Percentiles rank a stretch among this genome's conserved stretches.
Conservation (phyloP, 2,329 filamentous ascomycete species). For the Neocucurbitaria cava region DNA sequence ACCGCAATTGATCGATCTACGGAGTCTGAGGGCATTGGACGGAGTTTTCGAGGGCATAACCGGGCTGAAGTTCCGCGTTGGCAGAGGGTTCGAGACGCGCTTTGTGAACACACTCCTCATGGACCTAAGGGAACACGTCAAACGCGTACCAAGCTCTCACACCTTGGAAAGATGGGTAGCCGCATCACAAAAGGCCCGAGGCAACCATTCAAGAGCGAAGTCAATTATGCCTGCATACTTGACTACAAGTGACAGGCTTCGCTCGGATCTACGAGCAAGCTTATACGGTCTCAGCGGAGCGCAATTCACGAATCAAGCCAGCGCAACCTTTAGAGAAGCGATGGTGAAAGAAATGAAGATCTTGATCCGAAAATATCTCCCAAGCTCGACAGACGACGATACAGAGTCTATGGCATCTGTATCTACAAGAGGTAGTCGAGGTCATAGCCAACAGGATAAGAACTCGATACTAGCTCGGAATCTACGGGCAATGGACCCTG, state of each 20-base stretch:
- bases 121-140: slow-evolving; percentile 82
- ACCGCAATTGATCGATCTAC: slow-evolving; percentile 69
- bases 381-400: slow-evolving; percentile 93
- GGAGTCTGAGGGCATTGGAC: slow-evolving; percentile 78
- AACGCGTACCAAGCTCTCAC: slow-evolving; percentile 71
- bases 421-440: slow-evolving; percentile 75
- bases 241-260: slow-evolving; percentile 72
- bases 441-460: slow-evolving; percentile 80
- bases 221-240: slow-evolving; percentile 81
- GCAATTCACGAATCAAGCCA: slow-evolving; percentile 79
- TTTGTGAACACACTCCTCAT: slow-evolving; percentile 79
- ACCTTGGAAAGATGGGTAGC: slow-evolving; percentile 86
- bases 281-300: slow-evolving; percentile 83
- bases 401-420: slow-evolving; percentile 86
- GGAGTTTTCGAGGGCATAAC: slow-evolving; percentile 79
- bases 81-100: slow-evolving; percentile 81
- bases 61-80: slow-evolving; percentile 79
- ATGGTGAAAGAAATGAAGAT: slow-evolving; percentile 85
- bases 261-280: slow-evolving; percentile 72
- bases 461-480: slow-evolving; percentile 88
- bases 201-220: slow-evolving; percentile 69
- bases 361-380: slow-evolving; percentile 82
- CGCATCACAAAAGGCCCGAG: slow-evolving; percentile 75
- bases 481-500: slow-evolving; percentile 79
- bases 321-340: slow-evolving; percentile 82